phyloP scores from a whole-genome alignment of 1,284 basidiomycete species.

The Papiliotrema terrestris region DNA sequence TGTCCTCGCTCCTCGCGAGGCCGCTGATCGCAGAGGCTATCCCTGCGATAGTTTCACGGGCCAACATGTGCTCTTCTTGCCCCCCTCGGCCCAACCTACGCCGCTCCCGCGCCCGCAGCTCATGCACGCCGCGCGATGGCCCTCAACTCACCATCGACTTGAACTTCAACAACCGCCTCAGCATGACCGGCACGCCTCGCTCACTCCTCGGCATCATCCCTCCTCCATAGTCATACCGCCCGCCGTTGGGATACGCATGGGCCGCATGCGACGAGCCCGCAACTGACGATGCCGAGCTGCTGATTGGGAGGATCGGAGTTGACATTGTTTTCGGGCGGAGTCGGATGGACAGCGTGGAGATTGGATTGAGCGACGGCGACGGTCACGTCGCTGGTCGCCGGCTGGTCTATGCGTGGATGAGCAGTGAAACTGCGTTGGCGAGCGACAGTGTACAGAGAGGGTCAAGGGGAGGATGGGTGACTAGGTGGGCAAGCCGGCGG shows the following conservation, averaged over 20 bases:
- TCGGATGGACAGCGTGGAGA: constrained; percentile 1
- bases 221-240: not conserved
- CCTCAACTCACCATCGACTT: constrained; percentile 78
- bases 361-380: not conserved
- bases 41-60: no score
- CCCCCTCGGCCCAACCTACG: no score
- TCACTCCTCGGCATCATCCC: constrained; percentile 20
- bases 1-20: not conserved
- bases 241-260: not conserved
- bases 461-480: not conserved
- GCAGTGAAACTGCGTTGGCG: not conserved
- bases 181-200: constrained; percentile 69
- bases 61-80: no score
- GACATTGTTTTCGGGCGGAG: constrained; percentile 1
- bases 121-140: no score
- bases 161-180: constrained; percentile 70
- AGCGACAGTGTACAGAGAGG: not conserved
- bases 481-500: not conserved
- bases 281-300: not conserved
- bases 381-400: not conserved
- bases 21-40: no score
- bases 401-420: not conserved
- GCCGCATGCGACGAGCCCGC: not conserved
- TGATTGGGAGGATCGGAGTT: constrained; percentile 5
- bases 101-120: no score